Evolutionary conservation across 2,329 filamentous ascomycete species (phyloP).

Genomic region (Albifimbria verrucaria): DNA sequence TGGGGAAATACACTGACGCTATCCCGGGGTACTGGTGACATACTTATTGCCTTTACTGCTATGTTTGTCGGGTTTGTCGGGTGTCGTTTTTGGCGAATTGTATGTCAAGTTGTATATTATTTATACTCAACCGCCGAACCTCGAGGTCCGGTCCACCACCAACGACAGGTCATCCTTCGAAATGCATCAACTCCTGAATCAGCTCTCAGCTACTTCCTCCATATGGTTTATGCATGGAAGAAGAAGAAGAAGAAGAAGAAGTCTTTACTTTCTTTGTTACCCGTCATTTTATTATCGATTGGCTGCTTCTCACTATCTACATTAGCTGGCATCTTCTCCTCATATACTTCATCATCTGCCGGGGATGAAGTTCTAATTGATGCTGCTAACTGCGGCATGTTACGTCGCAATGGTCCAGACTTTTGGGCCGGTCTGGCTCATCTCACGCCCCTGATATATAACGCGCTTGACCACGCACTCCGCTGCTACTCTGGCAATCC

Average conservation of each 20-base stretch:
- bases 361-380: neutral
- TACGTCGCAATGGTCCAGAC: neutral
- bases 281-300: neutral
- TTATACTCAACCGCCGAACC: neutral
- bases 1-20: neutral
- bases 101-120: neutral
- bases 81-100: neutral
- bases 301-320: neutral
- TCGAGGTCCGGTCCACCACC: neutral
- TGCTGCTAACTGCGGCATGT: neutral
- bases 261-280: neutral
- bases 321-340: neutral
- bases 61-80: neutral
- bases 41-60: neutral
- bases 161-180: neutral
- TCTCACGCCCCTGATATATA: neutral
- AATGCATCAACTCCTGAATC: neutral
- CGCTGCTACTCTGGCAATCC: no score
- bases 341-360: neutral
- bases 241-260: neutral
- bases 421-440: no score
- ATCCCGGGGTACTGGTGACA: neutral
- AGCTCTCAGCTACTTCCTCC: neutral
- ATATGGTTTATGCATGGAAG: neutral
- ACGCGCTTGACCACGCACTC: neutral